Evolutionary conservation across 306 rosid genomes (phyloP).

Genomic region (Pyrus pyrifolia): DNA sequence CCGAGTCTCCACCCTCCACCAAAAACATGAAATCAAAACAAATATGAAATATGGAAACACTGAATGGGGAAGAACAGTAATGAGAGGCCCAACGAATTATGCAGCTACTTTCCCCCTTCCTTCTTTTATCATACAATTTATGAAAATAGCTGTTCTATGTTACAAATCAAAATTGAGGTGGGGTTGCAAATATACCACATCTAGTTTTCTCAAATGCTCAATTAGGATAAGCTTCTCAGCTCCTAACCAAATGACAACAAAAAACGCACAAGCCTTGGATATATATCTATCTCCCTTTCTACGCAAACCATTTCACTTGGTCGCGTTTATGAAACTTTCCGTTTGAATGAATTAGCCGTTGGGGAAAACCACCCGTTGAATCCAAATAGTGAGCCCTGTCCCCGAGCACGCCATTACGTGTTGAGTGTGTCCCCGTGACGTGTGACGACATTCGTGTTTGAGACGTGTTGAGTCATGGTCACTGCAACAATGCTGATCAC

Average conservation of each 20-base stretch:
- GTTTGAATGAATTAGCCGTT: slow-evolving; percentile 31
- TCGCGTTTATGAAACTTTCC: slow-evolving; percentile 34
- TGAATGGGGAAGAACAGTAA: background rate
- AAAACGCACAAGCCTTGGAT: slow-evolving; percentile 38
- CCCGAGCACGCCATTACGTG: slow-evolving; percentile 12
- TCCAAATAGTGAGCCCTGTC: slow-evolving; percentile 10
- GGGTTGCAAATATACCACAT: slow-evolving; percentile 68
- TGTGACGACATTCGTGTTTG: slow-evolving; percentile 9
- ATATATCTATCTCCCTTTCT: slow-evolving; percentile 27
- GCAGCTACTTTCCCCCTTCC: slow-evolving; percentile 25
- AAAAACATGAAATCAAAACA: too few species aligned
- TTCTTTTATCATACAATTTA: slow-evolving; percentile 62
- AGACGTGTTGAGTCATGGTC: slow-evolving; percentile 22
- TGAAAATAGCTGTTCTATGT: slow-evolving; percentile 54
- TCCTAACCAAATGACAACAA: slow-evolving; percentile 36
- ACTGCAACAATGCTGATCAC: slow-evolving; percentile 21
- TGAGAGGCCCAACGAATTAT: slow-evolving; percentile 35
- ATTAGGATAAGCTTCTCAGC: slow-evolving; percentile 52
- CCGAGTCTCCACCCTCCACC: too few species aligned
- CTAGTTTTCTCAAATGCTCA: slow-evolving; percentile 50
- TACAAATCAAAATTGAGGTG: slow-evolving; percentile 94
- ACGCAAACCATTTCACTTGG: slow-evolving; percentile 25
- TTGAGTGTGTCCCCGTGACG: background rate
- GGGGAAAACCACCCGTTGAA: slow-evolving; percentile 27
- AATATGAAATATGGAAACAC: too few species aligned